These are phyloP conservation scores for Debaryomyces subglobosus DNA, from an alignment of 1,139 yeast species.

Conservation along the genomic window DNA sequence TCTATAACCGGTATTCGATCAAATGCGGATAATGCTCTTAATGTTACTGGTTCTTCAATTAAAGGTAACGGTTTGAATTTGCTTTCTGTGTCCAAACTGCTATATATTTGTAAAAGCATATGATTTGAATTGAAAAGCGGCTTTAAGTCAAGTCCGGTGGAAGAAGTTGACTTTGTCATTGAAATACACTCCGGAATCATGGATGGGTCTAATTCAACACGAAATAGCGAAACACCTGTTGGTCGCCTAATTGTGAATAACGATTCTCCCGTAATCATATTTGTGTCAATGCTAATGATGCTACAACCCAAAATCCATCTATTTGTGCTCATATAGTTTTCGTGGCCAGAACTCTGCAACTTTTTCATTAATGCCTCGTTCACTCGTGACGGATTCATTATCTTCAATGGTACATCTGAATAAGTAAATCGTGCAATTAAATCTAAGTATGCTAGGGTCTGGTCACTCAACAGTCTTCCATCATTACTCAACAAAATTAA, in stretches of 20 bases:
- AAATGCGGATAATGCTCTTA: slow-evolving; percentile 63
- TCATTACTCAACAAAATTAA: slow-evolving; percentile 45
- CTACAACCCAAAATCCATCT: slow-evolving; percentile 69
- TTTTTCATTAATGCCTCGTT: slow-evolving; percentile 9
- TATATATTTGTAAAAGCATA: slow-evolving; percentile 36
- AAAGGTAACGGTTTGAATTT: slow-evolving; percentile 39
- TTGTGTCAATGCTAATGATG: slow-evolving; percentile 60
- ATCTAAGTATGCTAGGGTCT: slow-evolving; percentile 68
- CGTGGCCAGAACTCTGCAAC: slow-evolving; percentile 8
- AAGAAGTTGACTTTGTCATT: neutral
- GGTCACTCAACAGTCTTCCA: slow-evolving; percentile 44
- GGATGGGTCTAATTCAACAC: slow-evolving; percentile 45
- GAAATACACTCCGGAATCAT: slow-evolving; percentile 34
- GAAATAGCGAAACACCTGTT: slow-evolving; percentile 60
- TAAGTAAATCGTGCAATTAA: slow-evolving; percentile 68
- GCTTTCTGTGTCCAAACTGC: slow-evolving; percentile 23
- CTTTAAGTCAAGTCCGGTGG: neutral
- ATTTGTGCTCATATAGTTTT: slow-evolving; percentile 30
- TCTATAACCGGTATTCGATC: slow-evolving; percentile 82
- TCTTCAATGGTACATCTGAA: slow-evolving; percentile 61
- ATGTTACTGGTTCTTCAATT: slow-evolving; percentile 50
- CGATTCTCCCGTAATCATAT: slow-evolving; percentile 55
- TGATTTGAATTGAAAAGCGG: slow-evolving; percentile 28
- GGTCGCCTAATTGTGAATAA: slow-evolving; percentile 62
- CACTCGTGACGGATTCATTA: slow-evolving; percentile 30